Conservation (phyloP, 2,329 filamentous ascomycete genomes). For the Exophiala sideris region DNA sequence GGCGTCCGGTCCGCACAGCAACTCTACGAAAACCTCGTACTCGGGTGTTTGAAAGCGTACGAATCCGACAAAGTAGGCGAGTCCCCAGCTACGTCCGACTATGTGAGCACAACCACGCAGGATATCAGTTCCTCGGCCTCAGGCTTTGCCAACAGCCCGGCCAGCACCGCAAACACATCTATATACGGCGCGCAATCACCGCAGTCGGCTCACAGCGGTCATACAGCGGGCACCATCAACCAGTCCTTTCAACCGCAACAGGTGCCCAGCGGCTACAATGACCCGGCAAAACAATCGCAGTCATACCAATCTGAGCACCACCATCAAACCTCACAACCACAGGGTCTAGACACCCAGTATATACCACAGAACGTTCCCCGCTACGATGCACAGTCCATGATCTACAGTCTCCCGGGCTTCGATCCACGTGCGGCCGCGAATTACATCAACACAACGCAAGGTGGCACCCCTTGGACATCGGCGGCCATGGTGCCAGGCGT, state of each 20-base stretch:
- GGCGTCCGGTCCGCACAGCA: slow-evolving; percentile 80
- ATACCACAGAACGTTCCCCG: slow-evolving; percentile 8
- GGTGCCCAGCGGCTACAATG: slow-evolving; percentile 21
- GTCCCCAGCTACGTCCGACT: slow-evolving; percentile 40
- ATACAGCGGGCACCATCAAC: slow-evolving; percentile 27
- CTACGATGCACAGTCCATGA: slow-evolving; percentile 11
- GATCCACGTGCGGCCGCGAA: slow-evolving; percentile 12
- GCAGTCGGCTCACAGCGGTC: slow-evolving; percentile 29
- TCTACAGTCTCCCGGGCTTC: slow-evolving; percentile 24
- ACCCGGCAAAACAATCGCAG: slow-evolving; percentile 8
- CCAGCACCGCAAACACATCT: slow-evolving; percentile 38
- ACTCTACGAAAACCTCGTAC: slow-evolving; percentile 80
- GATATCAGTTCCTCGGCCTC: slow-evolving; percentile 29
- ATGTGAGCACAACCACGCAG: slow-evolving; percentile 38
- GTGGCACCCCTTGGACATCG: slow-evolving; percentile 10
- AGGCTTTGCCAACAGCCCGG: slow-evolving; percentile 36
- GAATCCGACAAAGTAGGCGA: slow-evolving; percentile 48
- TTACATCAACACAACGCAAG: slow-evolving; percentile 12
- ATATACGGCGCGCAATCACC: slow-evolving; percentile 34
- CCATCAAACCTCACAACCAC: slow-evolving; percentile 5
- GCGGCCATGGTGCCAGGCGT: slow-evolving; percentile 20
- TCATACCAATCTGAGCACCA: slow-evolving; percentile 1
- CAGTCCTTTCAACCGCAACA: slow-evolving; percentile 27
- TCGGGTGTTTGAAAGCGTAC: slow-evolving; percentile 84
- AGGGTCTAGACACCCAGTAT: slow-evolving; percentile 10